Base-by-base conservation (phyloP, 495 filamentous ascomycete species). In the Penicillium crystallinum region DNA sequence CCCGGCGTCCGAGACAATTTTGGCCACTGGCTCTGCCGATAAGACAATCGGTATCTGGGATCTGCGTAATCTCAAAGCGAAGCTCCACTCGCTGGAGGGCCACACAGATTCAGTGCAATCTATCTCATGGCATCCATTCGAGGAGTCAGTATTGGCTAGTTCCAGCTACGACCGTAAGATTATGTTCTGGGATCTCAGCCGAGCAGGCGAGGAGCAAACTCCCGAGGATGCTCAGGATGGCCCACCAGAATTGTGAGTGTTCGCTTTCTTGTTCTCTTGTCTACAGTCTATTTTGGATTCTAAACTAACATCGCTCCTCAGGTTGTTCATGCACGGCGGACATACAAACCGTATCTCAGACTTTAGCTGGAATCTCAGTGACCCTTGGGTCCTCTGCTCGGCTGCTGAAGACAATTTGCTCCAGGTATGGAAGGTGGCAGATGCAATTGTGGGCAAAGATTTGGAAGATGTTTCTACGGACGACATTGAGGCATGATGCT, bases 241-340 rank as follows among this genome's bases (percentile, higher is more conserved):
- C 1, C 89, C 91, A 8, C 93, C 95, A 35, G 95, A 99, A 67
- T 77, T 99, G 87, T 91, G 75, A 73, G 86, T 84, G 37, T 6
- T 33, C 25, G 53, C 37, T 40, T 21, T 27, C 23, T 27, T 27
- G 3, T 27, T 39, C 42, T 46, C 23, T 31, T 48, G 38, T 25
- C 22, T 23, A 6, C 6, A 7, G 27, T 37, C n/a, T 39, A 55
- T 23, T 12, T 39, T 29, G 21, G 50, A 23, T 54, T 49, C 37
- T 64, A 72, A 62, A 66, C 46, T 59, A 12, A 44, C 35, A 52
- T 17, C 27, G 48, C 10, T 29, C n/a, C 12, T 8, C 55, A 90
- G 87, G 40, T 73, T 96, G 12, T 99, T 99, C 67, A 99, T 99
- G 93, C 95, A 99, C 59, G 95, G 93, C 52, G 95, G 95, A 19